Evolutionary conservation across 1,139 yeast species (phyloP).

Genomic region (Geotrichum histeridarum): DNA sequence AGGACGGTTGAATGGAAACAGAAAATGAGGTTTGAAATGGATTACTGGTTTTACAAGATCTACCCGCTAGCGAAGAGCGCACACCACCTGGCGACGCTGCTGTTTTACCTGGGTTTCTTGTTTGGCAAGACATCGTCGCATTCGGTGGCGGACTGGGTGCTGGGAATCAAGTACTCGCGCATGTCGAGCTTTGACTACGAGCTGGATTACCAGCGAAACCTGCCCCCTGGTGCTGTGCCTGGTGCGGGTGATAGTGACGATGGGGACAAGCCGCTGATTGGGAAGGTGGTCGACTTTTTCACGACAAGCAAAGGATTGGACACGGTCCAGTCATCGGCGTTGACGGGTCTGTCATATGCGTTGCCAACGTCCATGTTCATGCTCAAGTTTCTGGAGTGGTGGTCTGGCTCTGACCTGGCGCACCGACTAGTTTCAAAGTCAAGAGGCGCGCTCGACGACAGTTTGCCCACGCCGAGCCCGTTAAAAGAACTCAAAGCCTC

Average conservation of each 20-base stretch:
- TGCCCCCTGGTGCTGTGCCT: not conserved
- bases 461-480: conserved; percentile 43
- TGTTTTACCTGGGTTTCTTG: conserved; percentile 59
- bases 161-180: conserved; percentile 67
- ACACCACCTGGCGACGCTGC: conserved; percentile 49
- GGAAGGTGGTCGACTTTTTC: conserved; percentile 22
- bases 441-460: conserved; percentile 42
- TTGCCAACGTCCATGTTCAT: conserved; percentile 83
- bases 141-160: conserved; percentile 54
- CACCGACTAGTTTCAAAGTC: conserved; percentile 53
- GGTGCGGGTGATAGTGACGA: conserved; percentile 15
- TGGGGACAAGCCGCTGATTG: conserved; percentile 18
- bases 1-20: conserved; percentile 22
- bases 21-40: conserved; percentile 33
- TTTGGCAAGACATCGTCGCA: conserved; percentile 60
- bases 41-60: conserved; percentile 48
- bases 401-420: conserved; percentile 78
- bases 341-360: conserved; percentile 37
- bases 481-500: conserved; percentile 1
- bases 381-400: conserved; percentile 89
- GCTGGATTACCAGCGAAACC: conserved; percentile 35
- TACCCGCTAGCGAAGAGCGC: conserved; percentile 58
- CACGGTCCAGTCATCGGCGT: conserved; percentile 39
- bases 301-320: conserved; percentile 24
- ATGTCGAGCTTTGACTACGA: conserved; percentile 58